Percentiles rank a stretch among this genome's conserved stretches.
These are phyloP conservation scores for Plantago elongata DNA, from an alignment of 257 asterid genomes.

Conservation along the genomic window DNA sequence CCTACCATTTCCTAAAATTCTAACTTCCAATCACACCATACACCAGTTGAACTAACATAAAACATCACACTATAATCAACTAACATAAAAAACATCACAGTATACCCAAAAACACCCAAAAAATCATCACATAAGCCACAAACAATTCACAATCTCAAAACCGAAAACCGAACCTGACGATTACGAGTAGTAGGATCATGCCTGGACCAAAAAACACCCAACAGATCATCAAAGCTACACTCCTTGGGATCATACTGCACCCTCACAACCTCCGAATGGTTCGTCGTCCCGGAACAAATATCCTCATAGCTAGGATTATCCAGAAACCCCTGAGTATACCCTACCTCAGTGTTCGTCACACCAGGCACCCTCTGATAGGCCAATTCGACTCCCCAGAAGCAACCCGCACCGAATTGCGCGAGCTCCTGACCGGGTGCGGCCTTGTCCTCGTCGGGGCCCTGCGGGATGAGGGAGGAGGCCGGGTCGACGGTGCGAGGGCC, in stretches of 20 bases:
- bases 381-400: constrained; percentile 98
- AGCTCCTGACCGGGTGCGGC: constrained; percentile 75
- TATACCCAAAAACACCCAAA: background rate
- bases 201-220: constrained; percentile 80
- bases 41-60: background rate
- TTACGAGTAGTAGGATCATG: constrained; percentile 95
- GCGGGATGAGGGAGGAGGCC: constrained; percentile 54
- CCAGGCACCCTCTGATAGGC: constrained; percentile 88
- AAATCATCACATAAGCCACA: background rate
- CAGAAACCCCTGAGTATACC: constrained; percentile 64
- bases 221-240: constrained; percentile 59
- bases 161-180: constrained; percentile 56
- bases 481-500: constrained; percentile 56
- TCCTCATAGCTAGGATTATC: constrained; percentile 80
- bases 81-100: background rate
- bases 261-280: constrained; percentile 85
- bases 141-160: no score
- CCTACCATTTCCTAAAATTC: no score
- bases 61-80: background rate
- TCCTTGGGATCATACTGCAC: constrained; percentile 85
- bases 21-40: no score
- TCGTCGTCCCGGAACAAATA: constrained; percentile 66
- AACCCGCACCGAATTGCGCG: constrained; percentile 92
- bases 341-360: constrained; percentile 78
- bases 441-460: constrained; percentile 68